Evolutionary conservation across 129 eudicot species (phyloP).

Genomic region (Gnaphalium uliginosum): DNA sequence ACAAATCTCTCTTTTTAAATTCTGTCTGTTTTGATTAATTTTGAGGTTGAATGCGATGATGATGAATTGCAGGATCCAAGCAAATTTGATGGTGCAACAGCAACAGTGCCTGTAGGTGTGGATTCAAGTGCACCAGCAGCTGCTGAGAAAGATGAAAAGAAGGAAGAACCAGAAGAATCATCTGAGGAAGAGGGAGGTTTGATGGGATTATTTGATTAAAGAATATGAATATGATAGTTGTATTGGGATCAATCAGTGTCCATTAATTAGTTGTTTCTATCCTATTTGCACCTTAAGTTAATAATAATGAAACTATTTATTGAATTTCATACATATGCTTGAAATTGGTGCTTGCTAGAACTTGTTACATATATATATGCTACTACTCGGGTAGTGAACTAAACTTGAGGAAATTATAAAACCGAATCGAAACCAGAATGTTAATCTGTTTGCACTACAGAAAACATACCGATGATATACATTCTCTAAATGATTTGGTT

Average conservation of each 20-base stretch:
- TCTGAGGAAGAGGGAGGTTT: conserved; percentile 48
- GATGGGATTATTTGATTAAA: conserved; percentile 50
- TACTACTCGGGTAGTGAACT: neutral
- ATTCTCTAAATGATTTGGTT: too few species aligned
- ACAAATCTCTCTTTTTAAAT: too few species aligned
- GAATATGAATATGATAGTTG: neutral
- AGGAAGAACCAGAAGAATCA: conserved; percentile 51
- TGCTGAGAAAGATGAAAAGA: conserved; percentile 47
- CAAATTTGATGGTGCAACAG: conserved; percentile 46
- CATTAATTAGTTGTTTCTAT: conserved; percentile 18
- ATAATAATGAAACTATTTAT: neutral
- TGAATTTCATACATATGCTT: too few species aligned
- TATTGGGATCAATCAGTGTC: conserved; percentile 15
- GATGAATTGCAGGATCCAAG: conserved; percentile 49
- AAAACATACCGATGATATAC: too few species aligned
- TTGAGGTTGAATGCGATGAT: neutral
- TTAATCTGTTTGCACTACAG: too few species aligned
- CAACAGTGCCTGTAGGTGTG: conserved; percentile 31
- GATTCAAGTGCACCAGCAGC: conserved; percentile 40
- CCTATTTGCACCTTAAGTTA: conserved; percentile 11
- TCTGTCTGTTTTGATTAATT: too few species aligned
- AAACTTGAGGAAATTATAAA: neutral
- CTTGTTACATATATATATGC: neutral
- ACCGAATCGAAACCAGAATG: too few species aligned
- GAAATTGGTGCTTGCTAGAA: too few species aligned